phyloP scores from a whole-genome alignment of 2,329 filamentous ascomycete genomes.

The Domatiomyces globalis region DNA sequence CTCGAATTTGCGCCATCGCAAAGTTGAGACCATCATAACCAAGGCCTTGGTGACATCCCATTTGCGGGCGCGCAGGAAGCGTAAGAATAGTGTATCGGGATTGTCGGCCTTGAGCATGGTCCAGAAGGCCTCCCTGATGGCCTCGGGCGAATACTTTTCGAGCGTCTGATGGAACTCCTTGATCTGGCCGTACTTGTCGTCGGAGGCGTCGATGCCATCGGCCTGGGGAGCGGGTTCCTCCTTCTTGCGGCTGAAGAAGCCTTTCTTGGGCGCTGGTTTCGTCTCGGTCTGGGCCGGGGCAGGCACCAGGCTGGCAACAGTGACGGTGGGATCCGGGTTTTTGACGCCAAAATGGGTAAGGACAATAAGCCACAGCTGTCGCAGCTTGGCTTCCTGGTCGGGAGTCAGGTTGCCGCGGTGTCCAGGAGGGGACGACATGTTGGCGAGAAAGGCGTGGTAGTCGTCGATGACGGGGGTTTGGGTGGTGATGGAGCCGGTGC shows the following conservation, averaged over 20 bases:
- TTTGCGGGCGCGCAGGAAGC: conserved; percentile 78
- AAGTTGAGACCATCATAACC: conserved; percentile 85
- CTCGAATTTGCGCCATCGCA: conserved; percentile 75
- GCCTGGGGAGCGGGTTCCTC: conserved; percentile 23
- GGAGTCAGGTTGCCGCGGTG: conserved; percentile 75
- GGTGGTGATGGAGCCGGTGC: conserved; percentile 22
- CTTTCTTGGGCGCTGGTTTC: conserved; percentile 41
- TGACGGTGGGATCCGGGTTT: conserved; percentile 8
- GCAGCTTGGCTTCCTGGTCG: conserved; percentile 77
- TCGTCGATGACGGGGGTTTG: conserved; percentile 1
- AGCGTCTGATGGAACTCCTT: conserved; percentile 76
- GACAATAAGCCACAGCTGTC: conserved; percentile 67
- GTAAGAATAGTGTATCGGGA: conserved; percentile 68
- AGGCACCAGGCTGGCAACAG: conserved; percentile 15
- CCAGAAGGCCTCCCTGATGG: conserved; percentile 74
- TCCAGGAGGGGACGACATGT: conserved; percentile 39
- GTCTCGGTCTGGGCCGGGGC: conserved; percentile 16
- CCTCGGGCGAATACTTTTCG: conserved; percentile 59
- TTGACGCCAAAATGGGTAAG: conserved; percentile 60
- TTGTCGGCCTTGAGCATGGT: conserved; percentile 90
- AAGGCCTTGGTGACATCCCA: conserved; percentile 92
- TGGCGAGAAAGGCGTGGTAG: conserved; percentile 11
- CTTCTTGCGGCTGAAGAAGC: conserved; percentile 52
- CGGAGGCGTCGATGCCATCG: conserved; percentile 33
- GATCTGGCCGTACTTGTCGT: conserved; percentile 87